Evolutionary conservation across 345 rosid species (phyloP).

Genomic region (Melaleuca alternifolia): DNA sequence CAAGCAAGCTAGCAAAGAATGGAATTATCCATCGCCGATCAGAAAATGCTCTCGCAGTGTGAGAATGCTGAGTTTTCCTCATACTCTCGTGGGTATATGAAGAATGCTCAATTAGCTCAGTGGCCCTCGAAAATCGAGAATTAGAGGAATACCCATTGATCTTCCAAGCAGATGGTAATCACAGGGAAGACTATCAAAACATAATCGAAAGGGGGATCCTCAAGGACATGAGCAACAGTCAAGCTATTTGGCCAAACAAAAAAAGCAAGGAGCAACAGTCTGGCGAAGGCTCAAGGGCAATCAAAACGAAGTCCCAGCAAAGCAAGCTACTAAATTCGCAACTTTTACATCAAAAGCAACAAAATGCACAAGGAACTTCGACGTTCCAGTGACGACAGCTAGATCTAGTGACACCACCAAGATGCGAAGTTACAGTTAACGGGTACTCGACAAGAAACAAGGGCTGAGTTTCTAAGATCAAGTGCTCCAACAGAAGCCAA

Average conservation of each 20-base stretch:
- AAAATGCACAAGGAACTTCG: neutral
- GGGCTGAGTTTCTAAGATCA: neutral
- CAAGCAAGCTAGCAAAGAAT: slow-evolving; percentile 68
- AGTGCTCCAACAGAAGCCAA: neutral
- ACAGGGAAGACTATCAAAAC: neutral
- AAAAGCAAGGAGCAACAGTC: neutral
- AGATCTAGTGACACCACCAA: neutral
- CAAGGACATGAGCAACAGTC: neutral
- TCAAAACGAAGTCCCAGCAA: neutral
- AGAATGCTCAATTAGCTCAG: neutral
- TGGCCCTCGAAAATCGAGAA: neutral
- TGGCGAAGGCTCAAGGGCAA: neutral
- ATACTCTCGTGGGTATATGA: slow-evolving; percentile 5
- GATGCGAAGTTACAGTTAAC: neutral
- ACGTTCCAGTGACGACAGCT: neutral
- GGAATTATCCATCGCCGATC: slow-evolving; percentile 84
- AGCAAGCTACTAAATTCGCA: neutral
- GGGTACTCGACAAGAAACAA: neutral
- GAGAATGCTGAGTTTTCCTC: slow-evolving; percentile 52
- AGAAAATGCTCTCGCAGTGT: slow-evolving; percentile 53
- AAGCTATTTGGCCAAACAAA: neutral
- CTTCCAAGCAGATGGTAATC: neutral
- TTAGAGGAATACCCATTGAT: neutral
- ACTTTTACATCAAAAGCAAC: neutral
- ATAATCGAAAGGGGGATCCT: neutral